These are phyloP conservation scores for Chalciporus sphaerocephalus DNA, from an alignment of 768 basidiomycete species.

Conservation along the genomic window DNA sequence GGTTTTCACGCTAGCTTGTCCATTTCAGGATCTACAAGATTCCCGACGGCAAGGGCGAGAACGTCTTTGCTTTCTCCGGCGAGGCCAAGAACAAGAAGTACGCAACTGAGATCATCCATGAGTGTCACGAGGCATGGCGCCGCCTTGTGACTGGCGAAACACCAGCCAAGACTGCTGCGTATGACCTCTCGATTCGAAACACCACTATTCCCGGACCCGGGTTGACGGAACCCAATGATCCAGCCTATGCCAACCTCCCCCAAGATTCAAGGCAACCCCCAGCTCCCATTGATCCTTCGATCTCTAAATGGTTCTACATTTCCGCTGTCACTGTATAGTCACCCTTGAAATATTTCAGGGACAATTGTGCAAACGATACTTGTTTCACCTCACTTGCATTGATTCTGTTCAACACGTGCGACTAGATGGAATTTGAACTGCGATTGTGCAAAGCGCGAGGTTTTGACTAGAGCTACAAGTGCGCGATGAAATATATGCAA, in stretches of 20 bases:
- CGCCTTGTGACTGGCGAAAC: conserved; percentile 80
- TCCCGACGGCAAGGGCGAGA: conserved; percentile 94
- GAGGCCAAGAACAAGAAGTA: conserved; percentile 99
- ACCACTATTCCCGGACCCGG: conserved; percentile 70
- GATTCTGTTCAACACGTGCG: background rate
- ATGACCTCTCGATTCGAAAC: conserved; percentile 84
- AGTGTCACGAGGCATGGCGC: conserved; percentile 98
- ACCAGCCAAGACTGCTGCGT: conserved; percentile 63
- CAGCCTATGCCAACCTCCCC: conserved; percentile 61
- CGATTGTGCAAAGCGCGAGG: background rate
- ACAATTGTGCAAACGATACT: background rate
- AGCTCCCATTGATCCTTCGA: conserved; percentile 85
- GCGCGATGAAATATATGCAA: conserved; percentile 19
- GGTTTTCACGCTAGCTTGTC: conserved; percentile 2
- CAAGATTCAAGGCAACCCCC: conserved; percentile 78
- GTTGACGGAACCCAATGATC: conserved; percentile 58
- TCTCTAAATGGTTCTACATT: conserved; percentile 94
- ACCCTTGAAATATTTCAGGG: background rate
- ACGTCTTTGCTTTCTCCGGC: conserved; percentile 98
- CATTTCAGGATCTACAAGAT: conserved; percentile 84
- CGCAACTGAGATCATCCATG: conserved; percentile 97
- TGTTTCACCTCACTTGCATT: conserved; percentile 4
- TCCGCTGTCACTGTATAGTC: conserved; percentile 76
- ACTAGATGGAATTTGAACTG: conserved; percentile 1
- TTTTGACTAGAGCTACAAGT: conserved; percentile 24